These are phyloP conservation scores for Dryas drummondii DNA, from an alignment of 306 rosid genomes.

Conservation along the genomic window DNA sequence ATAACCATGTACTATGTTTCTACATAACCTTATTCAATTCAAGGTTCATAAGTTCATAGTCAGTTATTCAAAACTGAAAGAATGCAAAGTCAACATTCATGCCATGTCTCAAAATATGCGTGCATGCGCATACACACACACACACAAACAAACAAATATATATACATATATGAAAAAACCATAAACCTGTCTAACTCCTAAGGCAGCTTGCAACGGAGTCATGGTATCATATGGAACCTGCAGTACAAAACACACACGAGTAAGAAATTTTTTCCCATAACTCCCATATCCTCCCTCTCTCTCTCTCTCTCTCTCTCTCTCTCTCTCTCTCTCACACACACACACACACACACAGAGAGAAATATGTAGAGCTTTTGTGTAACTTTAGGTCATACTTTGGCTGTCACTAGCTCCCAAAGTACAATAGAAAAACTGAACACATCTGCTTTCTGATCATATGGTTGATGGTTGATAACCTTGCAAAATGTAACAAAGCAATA, in stretches of 20 bases:
- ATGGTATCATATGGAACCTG: slow-evolving; percentile 95
- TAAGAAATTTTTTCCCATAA: slow-evolving; percentile 2
- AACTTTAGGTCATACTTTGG: slow-evolving; percentile 59
- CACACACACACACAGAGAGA: slow-evolving; percentile 17
- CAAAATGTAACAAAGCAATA: slow-evolving; percentile 29
- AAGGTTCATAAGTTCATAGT: not conserved
- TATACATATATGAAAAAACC: slow-evolving; percentile 2
- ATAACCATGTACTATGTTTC: not conserved
- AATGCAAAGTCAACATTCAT: not conserved
- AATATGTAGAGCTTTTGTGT: not conserved
- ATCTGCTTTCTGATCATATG: slow-evolving; percentile 96
- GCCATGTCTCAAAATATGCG: not conserved
- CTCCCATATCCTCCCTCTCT: not conserved
- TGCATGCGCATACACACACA: not conserved
- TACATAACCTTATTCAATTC: not conserved
- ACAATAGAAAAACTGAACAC: slow-evolving; percentile 96
- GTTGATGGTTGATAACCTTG: slow-evolving; percentile 98
- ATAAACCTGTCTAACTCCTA: slow-evolving; percentile 97
- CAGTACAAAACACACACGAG: slow-evolving; percentile 28
- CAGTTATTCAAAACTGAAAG: not conserved
- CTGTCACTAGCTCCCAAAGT: slow-evolving; percentile 96
- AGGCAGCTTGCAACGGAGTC: slow-evolving; percentile 99
- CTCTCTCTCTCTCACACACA: too few species aligned
- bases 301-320: too few species aligned
- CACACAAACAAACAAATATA: not conserved